Percentiles rank a stretch among this genome's conserved stretches.
These are phyloP conservation scores for Dryadomyces quercus-mongolicae DNA, from an alignment of 2,329 filamentous ascomycete species.

Conservation along the genomic window DNA sequence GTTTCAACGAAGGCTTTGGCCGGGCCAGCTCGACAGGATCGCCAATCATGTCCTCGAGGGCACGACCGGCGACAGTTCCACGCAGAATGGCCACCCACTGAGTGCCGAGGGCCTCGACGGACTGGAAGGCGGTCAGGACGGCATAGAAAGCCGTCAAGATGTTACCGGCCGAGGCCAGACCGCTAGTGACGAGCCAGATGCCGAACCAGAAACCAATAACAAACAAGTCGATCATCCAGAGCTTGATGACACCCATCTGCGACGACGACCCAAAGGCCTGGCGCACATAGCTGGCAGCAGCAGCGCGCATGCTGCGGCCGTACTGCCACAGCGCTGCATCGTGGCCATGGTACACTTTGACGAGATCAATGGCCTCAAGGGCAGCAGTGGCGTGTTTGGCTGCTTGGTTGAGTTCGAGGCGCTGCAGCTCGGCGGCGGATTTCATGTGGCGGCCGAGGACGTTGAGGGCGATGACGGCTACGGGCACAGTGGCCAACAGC, in stretches of 20 bases:
- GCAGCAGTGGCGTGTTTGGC: constrained; percentile 61
- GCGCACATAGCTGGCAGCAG: constrained; percentile 40
- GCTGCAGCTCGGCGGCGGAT: constrained; percentile 56
- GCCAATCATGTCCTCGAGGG: constrained; percentile 27
- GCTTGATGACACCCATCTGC: constrained; percentile 61
- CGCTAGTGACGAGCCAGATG: constrained; percentile 51
- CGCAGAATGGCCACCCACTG: constrained; percentile 69
- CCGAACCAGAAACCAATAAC: constrained; percentile 88
- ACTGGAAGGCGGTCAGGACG: constrained; percentile 62
- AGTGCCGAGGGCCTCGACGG: constrained; percentile 61
- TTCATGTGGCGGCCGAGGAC: constrained; percentile 50
- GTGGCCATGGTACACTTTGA: constrained; percentile 77
- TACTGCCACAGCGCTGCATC: constrained; percentile 59
- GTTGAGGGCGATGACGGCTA: constrained; percentile 49
- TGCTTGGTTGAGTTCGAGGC: constrained; percentile 52
- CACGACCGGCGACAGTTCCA: constrained; percentile 60
- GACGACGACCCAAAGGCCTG: constrained; percentile 41
- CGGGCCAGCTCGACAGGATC: background rate
- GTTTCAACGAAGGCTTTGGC: background rate
- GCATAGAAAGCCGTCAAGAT: constrained; percentile 81
- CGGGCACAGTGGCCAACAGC: constrained; percentile 59
- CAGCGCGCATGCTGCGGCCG: constrained; percentile 21
- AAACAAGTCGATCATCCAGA: constrained; percentile 69
- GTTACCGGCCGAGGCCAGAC: constrained; percentile 46
- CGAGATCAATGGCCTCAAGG: constrained; percentile 64